Percentiles rank a stretch among this genome's conserved stretches.
These are phyloP conservation scores for Podaxis carcinomalis DNA, from an alignment of 768 basidiomycete genomes.

Conservation along the genomic window DNA sequence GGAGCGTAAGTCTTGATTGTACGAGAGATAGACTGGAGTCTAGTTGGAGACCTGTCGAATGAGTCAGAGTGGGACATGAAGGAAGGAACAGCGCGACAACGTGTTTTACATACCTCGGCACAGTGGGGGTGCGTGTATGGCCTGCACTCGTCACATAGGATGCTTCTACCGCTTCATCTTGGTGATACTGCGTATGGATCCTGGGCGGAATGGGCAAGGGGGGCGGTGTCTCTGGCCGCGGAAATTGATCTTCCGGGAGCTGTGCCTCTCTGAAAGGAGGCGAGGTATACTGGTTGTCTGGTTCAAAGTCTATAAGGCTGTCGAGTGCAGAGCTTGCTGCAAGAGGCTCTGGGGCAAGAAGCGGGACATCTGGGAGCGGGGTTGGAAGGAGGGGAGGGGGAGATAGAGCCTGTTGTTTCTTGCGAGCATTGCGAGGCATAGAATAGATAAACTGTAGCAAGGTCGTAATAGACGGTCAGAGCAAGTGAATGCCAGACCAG, in stretches of 20 bases:
- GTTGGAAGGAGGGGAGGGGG: conserved; percentile 24
- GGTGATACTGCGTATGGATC: not conserved
- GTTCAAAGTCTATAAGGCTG: conserved; percentile 19
- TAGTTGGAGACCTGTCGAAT: conserved; percentile 1
- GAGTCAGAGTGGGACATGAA: conserved; percentile 2
- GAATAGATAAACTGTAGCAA: not conserved
- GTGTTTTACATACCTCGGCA: conserved; percentile 18
- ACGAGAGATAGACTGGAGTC: conserved; percentile 7
- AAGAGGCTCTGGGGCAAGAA: not conserved
- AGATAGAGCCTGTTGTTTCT: conserved; percentile 11
- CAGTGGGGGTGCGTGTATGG: conserved; percentile 16
- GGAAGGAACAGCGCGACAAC: conserved; percentile 4
- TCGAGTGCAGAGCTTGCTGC: conserved; percentile 5
- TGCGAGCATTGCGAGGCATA: conserved; percentile 14
- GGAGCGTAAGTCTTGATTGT: conserved; percentile 1
- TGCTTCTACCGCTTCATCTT: not conserved
- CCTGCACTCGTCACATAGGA: conserved; percentile 3
- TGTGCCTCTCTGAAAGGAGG: conserved; percentile 26
- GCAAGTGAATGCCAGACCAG: conserved; percentile 19
- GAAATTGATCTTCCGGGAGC: conserved; percentile 10
- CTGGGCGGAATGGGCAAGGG: conserved; percentile 23
- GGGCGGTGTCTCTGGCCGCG: conserved; percentile 16
- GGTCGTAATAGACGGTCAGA: conserved; percentile 4
- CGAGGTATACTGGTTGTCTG: conserved; percentile 17
- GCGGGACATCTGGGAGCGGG: conserved; percentile 20